These are phyloP conservation scores for Globisporangium echinulatum DNA, from an alignment of 352 stramenopile genomes.

Conservation along the genomic window DNA sequence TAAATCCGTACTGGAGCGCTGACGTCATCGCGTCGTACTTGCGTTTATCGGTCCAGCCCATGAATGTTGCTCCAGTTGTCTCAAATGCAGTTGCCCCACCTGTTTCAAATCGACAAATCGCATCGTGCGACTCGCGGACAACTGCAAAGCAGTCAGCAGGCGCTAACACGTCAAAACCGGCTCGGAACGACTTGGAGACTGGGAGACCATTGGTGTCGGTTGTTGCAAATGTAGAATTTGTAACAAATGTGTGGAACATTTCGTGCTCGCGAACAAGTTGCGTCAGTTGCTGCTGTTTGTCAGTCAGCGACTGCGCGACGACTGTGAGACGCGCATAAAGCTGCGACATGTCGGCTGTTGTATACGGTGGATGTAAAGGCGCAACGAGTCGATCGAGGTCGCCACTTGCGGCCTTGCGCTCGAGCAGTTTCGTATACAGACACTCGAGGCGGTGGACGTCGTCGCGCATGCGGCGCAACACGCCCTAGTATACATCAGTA, in stretches of 20 bases:
- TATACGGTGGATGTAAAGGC: constrained; percentile 7
- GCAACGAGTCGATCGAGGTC: constrained; percentile 6
- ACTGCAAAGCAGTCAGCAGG: constrained; percentile 35
- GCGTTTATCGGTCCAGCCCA: constrained; percentile 52
- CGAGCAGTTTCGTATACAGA: constrained; percentile 26
- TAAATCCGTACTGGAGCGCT: constrained; percentile 39
- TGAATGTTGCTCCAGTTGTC: constrained; percentile 35
- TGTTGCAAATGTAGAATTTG: too few relatives aligned
- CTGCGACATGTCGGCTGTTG: constrained; percentile 5
- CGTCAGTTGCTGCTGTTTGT: constrained; percentile 33
- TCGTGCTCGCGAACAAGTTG: constrained; percentile 26
- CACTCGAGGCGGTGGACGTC: constrained; percentile 43
- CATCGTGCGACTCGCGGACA: constrained; percentile 48
- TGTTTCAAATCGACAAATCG: constrained; percentile 39
- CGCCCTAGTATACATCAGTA: constrained; percentile 9
- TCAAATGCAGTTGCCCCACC: constrained; percentile 15
- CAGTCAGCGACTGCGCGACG: constrained; percentile 26
- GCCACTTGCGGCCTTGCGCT: constrained; percentile 15
- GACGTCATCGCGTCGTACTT: constrained; percentile 23
- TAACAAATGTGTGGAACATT: constrained; percentile 13
- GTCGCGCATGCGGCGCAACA: constrained; percentile 39
- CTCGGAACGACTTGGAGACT: constrained; percentile 27
- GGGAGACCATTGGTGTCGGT: constrained; percentile 15
- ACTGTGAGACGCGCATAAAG: constrained; percentile 29
- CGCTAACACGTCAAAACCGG: constrained; percentile 15